Conservation (phyloP, 2,329 filamentous ascomycete genomes). For the Scedosporium boydii region DNA sequence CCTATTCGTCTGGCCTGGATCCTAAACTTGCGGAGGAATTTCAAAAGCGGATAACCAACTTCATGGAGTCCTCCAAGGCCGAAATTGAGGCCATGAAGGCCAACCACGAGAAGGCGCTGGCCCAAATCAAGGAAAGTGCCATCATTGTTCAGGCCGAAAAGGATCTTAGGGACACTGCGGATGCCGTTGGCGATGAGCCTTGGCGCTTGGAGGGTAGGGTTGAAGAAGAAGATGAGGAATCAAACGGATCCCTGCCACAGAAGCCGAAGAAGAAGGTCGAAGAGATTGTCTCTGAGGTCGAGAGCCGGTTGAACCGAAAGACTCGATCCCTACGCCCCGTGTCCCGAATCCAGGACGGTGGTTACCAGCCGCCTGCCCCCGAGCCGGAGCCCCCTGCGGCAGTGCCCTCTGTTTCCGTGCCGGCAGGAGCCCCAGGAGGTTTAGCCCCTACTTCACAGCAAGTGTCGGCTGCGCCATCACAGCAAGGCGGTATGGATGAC, state of each 20-base stretch:
- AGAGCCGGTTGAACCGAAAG: slow-evolving; percentile 58
- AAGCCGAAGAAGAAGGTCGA: slow-evolving; percentile 51
- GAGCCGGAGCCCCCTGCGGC: slow-evolving; percentile 26
- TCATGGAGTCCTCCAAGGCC: slow-evolving; percentile 61
- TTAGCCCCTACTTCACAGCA: slow-evolving; percentile 31
- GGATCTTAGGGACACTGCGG: slow-evolving; percentile 57
- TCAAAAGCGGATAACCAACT: slow-evolving; percentile 63
- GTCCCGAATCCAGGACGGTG: slow-evolving; percentile 68
- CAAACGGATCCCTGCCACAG: slow-evolving; percentile 23
- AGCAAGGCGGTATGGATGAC: slow-evolving; percentile 48
- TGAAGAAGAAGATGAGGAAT: slow-evolving; percentile 40
- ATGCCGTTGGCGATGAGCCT: slow-evolving; percentile 49
- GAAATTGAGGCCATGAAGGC: slow-evolving; percentile 81
- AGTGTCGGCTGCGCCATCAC: slow-evolving; percentile 44
- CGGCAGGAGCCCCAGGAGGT: slow-evolving; percentile 11
- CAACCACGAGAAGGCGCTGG: slow-evolving; percentile 66
- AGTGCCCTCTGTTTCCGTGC: slow-evolving; percentile 10
- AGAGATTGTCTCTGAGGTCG: slow-evolving; percentile 66
- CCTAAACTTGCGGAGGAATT: slow-evolving; percentile 76
- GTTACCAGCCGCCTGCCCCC: slow-evolving; percentile 54
- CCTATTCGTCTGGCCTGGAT: slow-evolving; percentile 55
- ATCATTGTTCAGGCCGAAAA: slow-evolving; percentile 66
- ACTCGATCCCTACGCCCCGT: slow-evolving; percentile 56
- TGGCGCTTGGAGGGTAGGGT: slow-evolving; percentile 53
- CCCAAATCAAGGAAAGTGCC: slow-evolving; percentile 62